Evolutionary conservation across 768 basidiomycete genomes (phyloP).

Genomic region (Tylopilus cervinicoccineus): DNA sequence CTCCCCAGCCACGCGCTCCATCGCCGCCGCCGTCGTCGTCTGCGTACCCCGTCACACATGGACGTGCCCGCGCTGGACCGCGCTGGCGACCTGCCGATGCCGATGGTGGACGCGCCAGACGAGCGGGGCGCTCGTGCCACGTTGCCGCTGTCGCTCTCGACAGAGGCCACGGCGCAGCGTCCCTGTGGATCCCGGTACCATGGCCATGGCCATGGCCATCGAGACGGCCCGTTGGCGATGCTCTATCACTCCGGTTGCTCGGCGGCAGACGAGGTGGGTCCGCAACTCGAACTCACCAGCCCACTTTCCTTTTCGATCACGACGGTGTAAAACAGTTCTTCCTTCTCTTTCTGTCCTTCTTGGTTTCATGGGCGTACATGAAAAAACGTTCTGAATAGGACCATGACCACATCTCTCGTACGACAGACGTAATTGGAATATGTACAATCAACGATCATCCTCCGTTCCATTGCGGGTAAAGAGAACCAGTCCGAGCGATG

Average conservation of each 20-base stretch:
- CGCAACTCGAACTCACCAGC: constrained; percentile 1
- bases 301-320: constrained; percentile 6
- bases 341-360: too few relatives aligned
- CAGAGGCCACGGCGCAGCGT: not conserved
- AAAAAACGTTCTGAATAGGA: constrained; percentile 1
- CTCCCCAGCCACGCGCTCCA: not conserved
- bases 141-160: constrained; percentile 2
- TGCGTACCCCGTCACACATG: not conserved
- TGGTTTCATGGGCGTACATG: not conserved
- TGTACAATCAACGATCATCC: constrained; percentile 26
- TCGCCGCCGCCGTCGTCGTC: not conserved
- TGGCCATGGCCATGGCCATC: too few relatives aligned
- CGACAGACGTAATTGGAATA: constrained; percentile 10
- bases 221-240: constrained; percentile 2
- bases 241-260: not conserved
- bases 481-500: constrained; percentile 13
- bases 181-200: constrained; percentile 1
- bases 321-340: not conserved
- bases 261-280: constrained; percentile 4
- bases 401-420: constrained; percentile 4
- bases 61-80: not conserved
- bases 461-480: constrained; percentile 26
- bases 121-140: not conserved
- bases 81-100: not conserved
- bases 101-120: not conserved